A percentile compares a stretch with the other conserved stretches of the same genome.
phyloP scores from a whole-genome alignment of 352 stramenopile species.

The Globisporangium abappressorium region DNA sequence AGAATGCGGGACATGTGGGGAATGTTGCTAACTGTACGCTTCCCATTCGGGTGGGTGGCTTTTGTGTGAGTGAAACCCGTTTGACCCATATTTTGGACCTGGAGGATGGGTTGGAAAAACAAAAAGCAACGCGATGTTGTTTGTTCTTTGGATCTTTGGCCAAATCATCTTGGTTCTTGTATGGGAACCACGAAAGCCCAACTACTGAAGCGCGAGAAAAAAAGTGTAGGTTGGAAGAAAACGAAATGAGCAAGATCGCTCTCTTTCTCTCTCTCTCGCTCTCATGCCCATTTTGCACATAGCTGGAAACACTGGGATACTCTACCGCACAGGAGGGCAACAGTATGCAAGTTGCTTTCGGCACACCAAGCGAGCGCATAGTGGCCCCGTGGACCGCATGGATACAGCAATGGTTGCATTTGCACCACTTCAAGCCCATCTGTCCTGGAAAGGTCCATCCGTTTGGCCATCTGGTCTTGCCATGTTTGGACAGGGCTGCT shows the following conservation, averaged over 20 bases:
- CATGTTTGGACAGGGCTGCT: neutral
- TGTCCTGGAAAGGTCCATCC: neutral
- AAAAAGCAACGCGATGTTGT: neutral
- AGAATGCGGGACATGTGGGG: neutral
- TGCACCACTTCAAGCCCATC: constrained; percentile 1
- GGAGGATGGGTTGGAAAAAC: neutral
- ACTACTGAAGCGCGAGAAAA: neutral
- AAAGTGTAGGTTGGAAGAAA: constrained; percentile 1
- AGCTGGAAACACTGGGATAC: too few species aligned
- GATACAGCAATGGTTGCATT: neutral
- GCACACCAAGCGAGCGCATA: too few species aligned
- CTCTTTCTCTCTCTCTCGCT: neutral
- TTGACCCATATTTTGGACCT: neutral
- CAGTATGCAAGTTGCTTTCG: neutral
- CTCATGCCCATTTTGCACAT: neutral
- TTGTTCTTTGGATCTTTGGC: neutral
- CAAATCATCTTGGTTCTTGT: constrained; percentile 1
- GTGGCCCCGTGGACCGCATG: too few species aligned
- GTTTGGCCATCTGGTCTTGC: neutral
- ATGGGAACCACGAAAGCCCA: neutral
- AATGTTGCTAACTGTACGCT: neutral
- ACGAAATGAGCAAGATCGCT: neutral
- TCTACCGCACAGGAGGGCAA: too few species aligned
- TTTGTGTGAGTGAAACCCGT: neutral
- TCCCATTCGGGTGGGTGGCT: neutral